Conservation (phyloP, 2,329 filamentous ascomycete species). For the Neodidymelliopsis sp. region DNA sequence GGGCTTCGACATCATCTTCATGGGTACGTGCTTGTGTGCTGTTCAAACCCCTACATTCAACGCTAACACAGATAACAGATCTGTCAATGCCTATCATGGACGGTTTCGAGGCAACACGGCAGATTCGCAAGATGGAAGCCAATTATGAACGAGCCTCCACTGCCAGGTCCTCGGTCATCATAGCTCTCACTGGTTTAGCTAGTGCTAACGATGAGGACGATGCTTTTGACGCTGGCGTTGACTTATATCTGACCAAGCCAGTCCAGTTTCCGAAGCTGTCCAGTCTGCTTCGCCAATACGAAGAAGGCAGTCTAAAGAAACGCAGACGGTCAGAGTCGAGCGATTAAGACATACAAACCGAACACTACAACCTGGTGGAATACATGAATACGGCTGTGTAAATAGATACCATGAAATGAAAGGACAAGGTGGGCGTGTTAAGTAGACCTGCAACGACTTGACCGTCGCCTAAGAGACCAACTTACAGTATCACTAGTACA, state of each 20-base stretch:
- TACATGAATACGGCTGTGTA: too few species aligned
- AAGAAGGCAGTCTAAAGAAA: constrained; percentile 2
- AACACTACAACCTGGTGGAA: too few species aligned
- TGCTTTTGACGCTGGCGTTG: constrained; percentile 25
- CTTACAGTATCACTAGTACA: too few species aligned
- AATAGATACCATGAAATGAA: background rate
- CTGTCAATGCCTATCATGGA: constrained; percentile 44
- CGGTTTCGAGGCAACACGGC: constrained; percentile 33
- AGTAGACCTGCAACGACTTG: background rate
- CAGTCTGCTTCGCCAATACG: constrained; percentile 6
- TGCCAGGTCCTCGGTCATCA: constrained; percentile 5
- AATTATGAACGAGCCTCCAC: background rate
- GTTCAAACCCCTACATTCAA: background rate
- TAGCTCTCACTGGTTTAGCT: constrained; percentile 32
- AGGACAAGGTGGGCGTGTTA: too few species aligned
- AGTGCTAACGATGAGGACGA: constrained; percentile 18
- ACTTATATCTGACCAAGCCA: constrained; percentile 35
- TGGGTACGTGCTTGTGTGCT: constrained; percentile 16
- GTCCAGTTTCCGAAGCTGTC: constrained; percentile 25
- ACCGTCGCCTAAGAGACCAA: background rate
- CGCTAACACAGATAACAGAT: constrained; percentile 8
- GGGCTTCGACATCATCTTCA: constrained; percentile 33
- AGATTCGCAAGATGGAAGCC: constrained; percentile 30
- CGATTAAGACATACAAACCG: background rate
- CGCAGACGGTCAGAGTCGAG: background rate